Evolutionary conservation across 2,329 filamentous ascomycete genomes (phyloP), one percentile per base, ranked within the genome.

Genomic region (Ophiosphaerella narmari): DNA sequence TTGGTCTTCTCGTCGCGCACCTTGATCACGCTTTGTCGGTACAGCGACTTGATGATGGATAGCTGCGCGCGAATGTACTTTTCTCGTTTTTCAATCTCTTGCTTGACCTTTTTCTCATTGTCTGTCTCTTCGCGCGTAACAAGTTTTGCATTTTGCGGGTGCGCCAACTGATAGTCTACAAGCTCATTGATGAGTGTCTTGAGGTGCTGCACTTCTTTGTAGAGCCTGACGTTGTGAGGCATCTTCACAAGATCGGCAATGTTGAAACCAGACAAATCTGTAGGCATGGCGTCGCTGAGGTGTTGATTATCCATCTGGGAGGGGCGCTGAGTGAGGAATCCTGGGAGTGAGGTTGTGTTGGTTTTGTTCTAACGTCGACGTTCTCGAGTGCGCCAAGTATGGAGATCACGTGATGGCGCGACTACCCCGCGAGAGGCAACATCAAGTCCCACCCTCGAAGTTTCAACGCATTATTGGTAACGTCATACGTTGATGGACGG

Each of bases 1-100:
- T 85, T 80, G 45, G 88, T 81, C 73, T 97, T 97, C 12, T 92
- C 96, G 61, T 91, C 86, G 59, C 94, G 86, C 26, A 91, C 90
- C 26, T 85, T 82, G 62, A 96, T 82, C 59, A 92, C 86, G 8
- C 91, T 91, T 57, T 88, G 83, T 24, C 94, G 86, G 71, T 97
- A 93, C 24, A 94, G 80, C 11, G 89, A 89, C 47, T 93, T 89
- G 43, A 70, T 65, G 39, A 70, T 52, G 1, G 69, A 66, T n/a
- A 72, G 52, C 63, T 90, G 87, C 47, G 91, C 87, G 60, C 88
- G 85, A 3, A 97, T 83, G 1, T 86, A 78, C 69, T 94, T 95
- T 71, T 95, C 90, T 47, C 59, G 59, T 54, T 55, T 62, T 38
- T 60, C 62, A 13, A 71, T 65, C 38, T 70, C 62, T 14, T 38